Percentiles rank a stretch among this genome's conserved stretches.
Conservation (phyloP, 192 early-diverging fungal genomes). For the Dispira simplex region DNA sequence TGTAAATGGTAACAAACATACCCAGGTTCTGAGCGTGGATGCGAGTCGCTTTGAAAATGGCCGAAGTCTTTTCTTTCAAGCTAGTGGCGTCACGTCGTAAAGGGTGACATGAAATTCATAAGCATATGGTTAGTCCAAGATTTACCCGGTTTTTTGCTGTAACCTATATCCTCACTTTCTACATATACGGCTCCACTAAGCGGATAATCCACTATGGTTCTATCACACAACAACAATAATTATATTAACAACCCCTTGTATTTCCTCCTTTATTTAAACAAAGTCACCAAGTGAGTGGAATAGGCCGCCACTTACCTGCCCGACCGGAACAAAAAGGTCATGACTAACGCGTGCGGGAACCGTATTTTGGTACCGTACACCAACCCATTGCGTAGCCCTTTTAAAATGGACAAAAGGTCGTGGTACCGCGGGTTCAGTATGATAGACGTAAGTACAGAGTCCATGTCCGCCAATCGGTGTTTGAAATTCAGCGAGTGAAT, state of each 20-base stretch:
- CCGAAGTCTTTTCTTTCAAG: constrained; percentile 51
- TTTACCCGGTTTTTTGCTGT: no score
- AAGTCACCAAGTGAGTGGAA: background rate
- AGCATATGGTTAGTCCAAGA: no score
- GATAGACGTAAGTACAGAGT: constrained; percentile 9
- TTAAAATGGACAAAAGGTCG: constrained; percentile 68
- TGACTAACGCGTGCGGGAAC: constrained; percentile 93
- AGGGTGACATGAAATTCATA: background rate
- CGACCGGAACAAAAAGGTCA: constrained; percentile 87
- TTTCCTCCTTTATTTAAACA: no score
- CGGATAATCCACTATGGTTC: no score
- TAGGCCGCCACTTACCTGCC: constrained; percentile 40
- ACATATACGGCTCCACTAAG: background rate
- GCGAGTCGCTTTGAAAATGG: constrained; percentile 74
- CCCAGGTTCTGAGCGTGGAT: constrained; percentile 81
- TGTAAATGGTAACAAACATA: constrained; percentile 89
- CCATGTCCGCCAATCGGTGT: no score
- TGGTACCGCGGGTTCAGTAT: constrained; percentile 61
- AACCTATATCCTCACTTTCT: background rate
- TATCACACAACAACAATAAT: no score
- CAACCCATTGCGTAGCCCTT: constrained; percentile 86
- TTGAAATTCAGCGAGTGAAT: no score
- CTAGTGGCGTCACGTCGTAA: constrained; percentile 21
- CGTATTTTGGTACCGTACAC: constrained; percentile 95
- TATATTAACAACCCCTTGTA: no score